These are phyloP conservation scores for Metschnikowia arizonensis DNA, from an alignment of 805 yeast species.

Conservation along the genomic window DNA sequence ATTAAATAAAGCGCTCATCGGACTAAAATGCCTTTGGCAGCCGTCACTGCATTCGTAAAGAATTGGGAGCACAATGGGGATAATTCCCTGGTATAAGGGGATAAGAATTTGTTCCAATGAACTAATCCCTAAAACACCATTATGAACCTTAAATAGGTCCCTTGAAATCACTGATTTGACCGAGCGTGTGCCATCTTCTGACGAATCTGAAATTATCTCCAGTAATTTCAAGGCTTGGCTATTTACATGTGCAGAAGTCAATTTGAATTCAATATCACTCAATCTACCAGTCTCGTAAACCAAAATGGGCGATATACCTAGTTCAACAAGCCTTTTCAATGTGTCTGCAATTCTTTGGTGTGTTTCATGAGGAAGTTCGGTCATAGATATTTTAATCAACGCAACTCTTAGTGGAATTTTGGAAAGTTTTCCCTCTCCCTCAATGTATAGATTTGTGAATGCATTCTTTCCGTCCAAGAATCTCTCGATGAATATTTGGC, in stretches of 20 bases:
- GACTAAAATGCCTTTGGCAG: conserved; percentile 25
- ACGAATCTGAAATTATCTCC: conserved; percentile 20
- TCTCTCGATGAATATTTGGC: conserved; percentile 32
- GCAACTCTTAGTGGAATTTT: conserved; percentile 51
- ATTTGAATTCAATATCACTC: conserved; percentile 26
- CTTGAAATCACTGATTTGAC: conserved; percentile 26
- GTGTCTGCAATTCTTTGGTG: conserved; percentile 54
- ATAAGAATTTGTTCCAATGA: conserved; percentile 31
- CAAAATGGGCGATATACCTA: conserved; percentile 75
- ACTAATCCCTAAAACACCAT: conserved; percentile 16
- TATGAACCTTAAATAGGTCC: conserved; percentile 22
- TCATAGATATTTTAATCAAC: conserved; percentile 47
- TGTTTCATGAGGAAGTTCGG: conserved; percentile 26
- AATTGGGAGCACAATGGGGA: conserved; percentile 67
- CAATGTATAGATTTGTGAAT: conserved; percentile 30
- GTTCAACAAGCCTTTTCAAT: conserved; percentile 46
- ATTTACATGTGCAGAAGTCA: conserved; percentile 29
- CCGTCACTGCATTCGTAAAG: conserved; percentile 23
- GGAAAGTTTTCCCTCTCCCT: conserved; percentile 31
- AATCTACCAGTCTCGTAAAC: conserved; percentile 47
- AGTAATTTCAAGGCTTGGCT: conserved; percentile 30
- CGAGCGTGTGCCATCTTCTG: conserved; percentile 21
- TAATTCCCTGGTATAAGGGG: conserved; percentile 43
- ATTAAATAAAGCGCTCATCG: conserved; percentile 23
- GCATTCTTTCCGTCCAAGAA: conserved; percentile 32